Percentiles rank a stretch among this genome's conserved stretches.
Conservation (phyloP, 768 basidiomycete species). For the Sistotremastrum suecicum region DNA sequence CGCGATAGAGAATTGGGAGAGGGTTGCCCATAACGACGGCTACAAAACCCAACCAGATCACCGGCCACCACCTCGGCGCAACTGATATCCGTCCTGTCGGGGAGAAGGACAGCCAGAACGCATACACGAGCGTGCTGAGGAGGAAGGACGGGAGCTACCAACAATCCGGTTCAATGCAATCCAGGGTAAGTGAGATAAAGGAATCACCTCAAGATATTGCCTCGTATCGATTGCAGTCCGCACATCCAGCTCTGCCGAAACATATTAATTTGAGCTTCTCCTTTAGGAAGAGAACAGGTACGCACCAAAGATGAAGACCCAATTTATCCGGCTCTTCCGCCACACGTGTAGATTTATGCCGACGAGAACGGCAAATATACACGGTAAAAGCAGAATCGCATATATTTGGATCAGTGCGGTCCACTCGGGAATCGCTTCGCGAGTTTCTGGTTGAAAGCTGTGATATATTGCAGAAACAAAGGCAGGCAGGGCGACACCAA, state of each 20-base stretch:
- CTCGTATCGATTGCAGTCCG: conserved; percentile 62
- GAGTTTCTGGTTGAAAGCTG: conserved; percentile 41
- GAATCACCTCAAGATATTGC: conserved; percentile 58
- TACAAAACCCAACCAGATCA: conserved; percentile 64
- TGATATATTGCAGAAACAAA: conserved; percentile 46
- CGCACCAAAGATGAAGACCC: conserved; percentile 82
- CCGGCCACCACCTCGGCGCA: conserved; percentile 61
- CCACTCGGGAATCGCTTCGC: conserved; percentile 50
- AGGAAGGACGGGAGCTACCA: conserved; percentile 65
- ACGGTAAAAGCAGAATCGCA: conserved; percentile 55
- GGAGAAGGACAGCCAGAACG: conserved; percentile 76
- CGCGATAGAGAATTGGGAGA: conserved; percentile 44
- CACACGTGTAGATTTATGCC: conserved; percentile 77
- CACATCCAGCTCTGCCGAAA: conserved; percentile 44
- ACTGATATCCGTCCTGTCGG: conserved; percentile 39
- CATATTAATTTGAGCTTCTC: not conserved
- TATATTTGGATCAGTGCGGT: conserved; percentile 68
- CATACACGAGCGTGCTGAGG: conserved; percentile 57
- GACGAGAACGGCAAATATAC: conserved; percentile 62
- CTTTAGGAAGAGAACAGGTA: not conserved
- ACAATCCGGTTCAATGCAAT: too few species aligned
- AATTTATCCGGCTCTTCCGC: conserved; percentile 69
- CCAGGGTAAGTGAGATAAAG: not conserved
- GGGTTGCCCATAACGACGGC: conserved; percentile 59
- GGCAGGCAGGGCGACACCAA: conserved; percentile 65